These are phyloP conservation scores for Nitzschia putrida DNA, from an alignment of 108 stramenopile species.

Conservation along the genomic window DNA sequence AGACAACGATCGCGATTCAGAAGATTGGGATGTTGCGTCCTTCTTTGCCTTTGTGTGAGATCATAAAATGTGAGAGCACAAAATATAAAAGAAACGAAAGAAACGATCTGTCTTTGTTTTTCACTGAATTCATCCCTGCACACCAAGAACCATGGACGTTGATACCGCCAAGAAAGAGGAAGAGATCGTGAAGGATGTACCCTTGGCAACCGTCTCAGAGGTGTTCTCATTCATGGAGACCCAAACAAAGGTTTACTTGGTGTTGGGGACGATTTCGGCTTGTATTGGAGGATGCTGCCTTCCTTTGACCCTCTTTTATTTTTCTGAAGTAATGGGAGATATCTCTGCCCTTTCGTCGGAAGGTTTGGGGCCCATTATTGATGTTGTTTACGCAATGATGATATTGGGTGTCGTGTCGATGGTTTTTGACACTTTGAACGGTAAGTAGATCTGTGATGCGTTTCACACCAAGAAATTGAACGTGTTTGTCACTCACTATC, in stretches of 20 bases:
- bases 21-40: too few species aligned
- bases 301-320: slow-evolving; percentile 44
- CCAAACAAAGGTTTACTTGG: slow-evolving; percentile 16
- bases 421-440: slow-evolving; percentile 38
- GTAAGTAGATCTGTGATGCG: slow-evolving; percentile 19
- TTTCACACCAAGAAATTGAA: too few species aligned
- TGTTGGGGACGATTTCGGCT: slow-evolving; percentile 7
- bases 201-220: slow-evolving; percentile 22
- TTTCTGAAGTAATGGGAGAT: slow-evolving; percentile 43
- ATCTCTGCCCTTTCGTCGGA: slow-evolving; percentile 34
- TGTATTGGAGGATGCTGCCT: slow-evolving; percentile 5
- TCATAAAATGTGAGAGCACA: too few species aligned
- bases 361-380: slow-evolving; percentile 38
- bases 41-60: too few species aligned
- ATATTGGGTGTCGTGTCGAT: slow-evolving; percentile 43
- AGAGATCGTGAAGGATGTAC: neutral
- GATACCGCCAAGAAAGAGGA: neutral
- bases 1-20: too few species aligned
- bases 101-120: too few species aligned
- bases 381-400: slow-evolving; percentile 46
- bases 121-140: too few species aligned
- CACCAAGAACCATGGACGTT: too few species aligned
- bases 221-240: slow-evolving; percentile 23
- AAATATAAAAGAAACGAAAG: too few species aligned
- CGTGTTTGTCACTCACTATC: neutral